Conservation (phyloP, 2,329 filamentous ascomycete genomes). For the Fonsecaea multimorphosa region DNA sequence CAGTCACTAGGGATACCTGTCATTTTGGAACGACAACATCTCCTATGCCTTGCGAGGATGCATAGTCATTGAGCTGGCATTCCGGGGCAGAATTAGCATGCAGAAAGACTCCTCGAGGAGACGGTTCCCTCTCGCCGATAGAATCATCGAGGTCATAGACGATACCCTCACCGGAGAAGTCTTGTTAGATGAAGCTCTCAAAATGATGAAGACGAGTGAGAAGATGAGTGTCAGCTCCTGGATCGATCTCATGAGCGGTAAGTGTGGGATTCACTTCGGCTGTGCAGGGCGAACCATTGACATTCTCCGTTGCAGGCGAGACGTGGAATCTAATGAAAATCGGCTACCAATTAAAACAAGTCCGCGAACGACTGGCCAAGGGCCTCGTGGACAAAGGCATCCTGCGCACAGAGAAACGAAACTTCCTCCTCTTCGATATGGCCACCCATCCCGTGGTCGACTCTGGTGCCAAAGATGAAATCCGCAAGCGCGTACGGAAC, state of each 20-base stretch:
- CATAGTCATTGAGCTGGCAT: slow-evolving; percentile 96
- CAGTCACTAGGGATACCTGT: slow-evolving; percentile 82
- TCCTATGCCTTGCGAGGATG: slow-evolving; percentile 96
- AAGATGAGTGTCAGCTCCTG: slow-evolving; percentile 99
- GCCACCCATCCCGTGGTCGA: slow-evolving; percentile 97
- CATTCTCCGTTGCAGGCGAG: slow-evolving; percentile 68
- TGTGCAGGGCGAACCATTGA: slow-evolving; percentile 3
- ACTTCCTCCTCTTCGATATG: slow-evolving; percentile 99
- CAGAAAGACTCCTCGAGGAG: slow-evolving; percentile 92
- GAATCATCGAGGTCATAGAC: slow-evolving; percentile 95
- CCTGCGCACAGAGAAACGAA: slow-evolving; percentile 96
- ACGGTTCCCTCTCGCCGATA: slow-evolving; percentile 89
- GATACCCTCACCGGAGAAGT: slow-evolving; percentile 97
- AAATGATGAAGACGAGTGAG: slow-evolving; percentile 99
- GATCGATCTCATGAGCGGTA: slow-evolving; percentile 99
- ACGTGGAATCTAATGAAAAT: slow-evolving; percentile 99
- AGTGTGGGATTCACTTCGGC: slow-evolving; percentile 38
- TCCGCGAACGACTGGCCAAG: slow-evolving; percentile 95
- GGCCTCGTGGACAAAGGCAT: slow-evolving; percentile 98
- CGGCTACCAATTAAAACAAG: slow-evolving; percentile 98
- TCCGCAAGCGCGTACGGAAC: slow-evolving; percentile 87
- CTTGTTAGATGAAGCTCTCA: slow-evolving; percentile 93
- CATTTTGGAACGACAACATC: slow-evolving; percentile 99
- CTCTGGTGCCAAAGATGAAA: slow-evolving; percentile 95
- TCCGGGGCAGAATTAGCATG: slow-evolving; percentile 96